These are phyloP conservation scores for Pisolithus albus DNA, from an alignment of 768 basidiomycete genomes.

Conservation along the genomic window DNA sequence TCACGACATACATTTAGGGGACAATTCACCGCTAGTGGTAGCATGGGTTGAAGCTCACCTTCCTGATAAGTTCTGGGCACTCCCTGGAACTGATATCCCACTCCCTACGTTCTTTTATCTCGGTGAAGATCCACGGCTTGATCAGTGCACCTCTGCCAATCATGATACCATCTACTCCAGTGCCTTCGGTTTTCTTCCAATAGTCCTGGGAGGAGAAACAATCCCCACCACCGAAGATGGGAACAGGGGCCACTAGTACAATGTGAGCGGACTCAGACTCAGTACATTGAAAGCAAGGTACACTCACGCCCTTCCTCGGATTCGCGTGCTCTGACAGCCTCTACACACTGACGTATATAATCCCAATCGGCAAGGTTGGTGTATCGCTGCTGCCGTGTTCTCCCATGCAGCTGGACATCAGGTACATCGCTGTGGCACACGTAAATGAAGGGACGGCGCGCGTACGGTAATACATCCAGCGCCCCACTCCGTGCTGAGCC, in stretches of 20 bases:
- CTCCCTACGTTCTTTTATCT: conserved; percentile 85
- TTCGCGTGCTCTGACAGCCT: conserved; percentile 65
- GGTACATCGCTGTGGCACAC: conserved; percentile 1
- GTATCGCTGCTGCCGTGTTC: conserved; percentile 92
- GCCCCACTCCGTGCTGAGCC: conserved; percentile 50
- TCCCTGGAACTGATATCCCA: conserved; percentile 91
- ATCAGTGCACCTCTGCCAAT: conserved; percentile 90
- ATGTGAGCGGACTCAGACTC: neutral
- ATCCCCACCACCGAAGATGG: conserved; percentile 96
- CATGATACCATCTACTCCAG: conserved; percentile 94
- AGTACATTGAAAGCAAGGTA: neutral
- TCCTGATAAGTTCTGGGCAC: conserved; percentile 69
- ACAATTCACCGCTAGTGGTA: too few species aligned
- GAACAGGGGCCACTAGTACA: conserved; percentile 67
- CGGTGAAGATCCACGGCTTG: conserved; percentile 95
- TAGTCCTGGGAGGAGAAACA: conserved; percentile 85
- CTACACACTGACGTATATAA: conserved; percentile 85
- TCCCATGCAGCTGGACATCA: conserved; percentile 75
- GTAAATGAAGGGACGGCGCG: neutral
- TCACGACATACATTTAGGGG: neutral
- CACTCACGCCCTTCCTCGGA: conserved; percentile 63
- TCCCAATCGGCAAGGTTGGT: conserved; percentile 90
- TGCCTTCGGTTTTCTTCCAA: conserved; percentile 66
- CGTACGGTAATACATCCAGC: conserved; percentile 41
- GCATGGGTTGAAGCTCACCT: conserved; percentile 42